A percentile compares a stretch with the other conserved stretches of the same genome.
These are phyloP conservation scores for Thraustochytrium aureum DNA, from an alignment of 352 stramenopile genomes.

Conservation along the genomic window DNA sequence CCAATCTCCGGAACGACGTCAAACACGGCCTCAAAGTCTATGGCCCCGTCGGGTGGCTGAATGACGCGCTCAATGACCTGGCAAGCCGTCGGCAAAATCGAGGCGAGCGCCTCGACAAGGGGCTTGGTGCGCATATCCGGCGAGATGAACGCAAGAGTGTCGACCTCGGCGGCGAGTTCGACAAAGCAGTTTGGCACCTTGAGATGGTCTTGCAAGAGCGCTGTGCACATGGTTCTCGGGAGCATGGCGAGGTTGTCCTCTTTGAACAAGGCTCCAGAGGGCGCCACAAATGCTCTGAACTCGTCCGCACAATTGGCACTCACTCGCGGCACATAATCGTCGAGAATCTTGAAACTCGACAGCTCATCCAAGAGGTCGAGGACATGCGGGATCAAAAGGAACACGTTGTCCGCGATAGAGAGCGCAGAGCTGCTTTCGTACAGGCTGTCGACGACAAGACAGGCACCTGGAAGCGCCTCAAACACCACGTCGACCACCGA, in stretches of 20 bases:
- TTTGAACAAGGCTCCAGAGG: neutral
- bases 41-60: neutral
- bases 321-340: neutral
- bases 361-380: constrained; percentile 32
- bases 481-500: constrained; percentile 15
- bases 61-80: constrained; percentile 11
- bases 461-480: constrained; percentile 1
- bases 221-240: neutral
- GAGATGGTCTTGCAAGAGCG: neutral
- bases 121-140: neutral
- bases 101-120: neutral
- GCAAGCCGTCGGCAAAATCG: constrained; percentile 16
- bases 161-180: constrained; percentile 17
- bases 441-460: neutral
- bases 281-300: neutral
- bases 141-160: neutral
- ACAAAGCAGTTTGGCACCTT: neutral
- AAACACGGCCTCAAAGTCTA: constrained; percentile 16
- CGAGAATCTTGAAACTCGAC: constrained; percentile 4
- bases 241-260: constrained; percentile 22
- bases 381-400: constrained; percentile 12
- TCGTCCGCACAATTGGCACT: neutral
- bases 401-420: constrained; percentile 36
- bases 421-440: neutral
- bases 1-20: constrained; percentile 10